A percentile compares a stretch with the other conserved stretches of the same genome.
These are phyloP conservation scores for Ustilago sp. DNA, from an alignment of 1,284 basidiomycete genomes.

Conservation along the genomic window DNA sequence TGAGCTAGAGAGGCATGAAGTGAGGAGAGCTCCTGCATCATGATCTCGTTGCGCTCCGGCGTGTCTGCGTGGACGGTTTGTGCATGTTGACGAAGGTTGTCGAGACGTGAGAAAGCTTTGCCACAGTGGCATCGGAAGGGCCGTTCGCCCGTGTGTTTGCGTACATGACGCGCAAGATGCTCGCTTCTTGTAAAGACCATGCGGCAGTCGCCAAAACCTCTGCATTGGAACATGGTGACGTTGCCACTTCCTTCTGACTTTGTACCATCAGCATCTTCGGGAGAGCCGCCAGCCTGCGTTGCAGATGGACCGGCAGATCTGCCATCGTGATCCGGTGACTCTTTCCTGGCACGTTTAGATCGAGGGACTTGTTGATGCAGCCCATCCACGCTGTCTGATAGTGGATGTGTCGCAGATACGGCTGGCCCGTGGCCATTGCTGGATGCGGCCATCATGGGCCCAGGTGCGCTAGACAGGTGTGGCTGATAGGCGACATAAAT, in stretches of 20 bases:
- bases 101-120: conserved; percentile 93
- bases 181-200: conserved; percentile 97
- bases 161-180: conserved; percentile 92
- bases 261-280: conserved; percentile 18
- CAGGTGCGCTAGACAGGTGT: conserved; percentile 12
- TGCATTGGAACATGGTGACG: conserved; percentile 92
- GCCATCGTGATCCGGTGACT: conserved; percentile 26
- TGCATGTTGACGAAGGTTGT: conserved; percentile 95
- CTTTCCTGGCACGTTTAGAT: conserved; percentile 25
- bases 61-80: conserved; percentile 95
- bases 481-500: conserved; percentile 24
- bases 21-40: conserved; percentile 88
- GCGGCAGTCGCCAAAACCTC: conserved; percentile 91
- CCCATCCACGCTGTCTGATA: conserved; percentile 1
- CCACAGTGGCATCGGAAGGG: conserved; percentile 93
- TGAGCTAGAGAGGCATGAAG: conserved; percentile 82
- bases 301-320: background rate
- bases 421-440: conserved; percentile 15
- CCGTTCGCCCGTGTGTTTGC: conserved; percentile 96
- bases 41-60: conserved; percentile 83
- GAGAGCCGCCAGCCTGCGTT: conserved; percentile 8
- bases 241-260: conserved; percentile 66
- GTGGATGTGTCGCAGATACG: conserved; percentile 9
- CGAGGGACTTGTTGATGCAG: conserved; percentile 13
- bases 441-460: conserved; percentile 3